A percentile compares a stretch with the other conserved stretches of the same genome.
phyloP scores from a whole-genome alignment of 75 land plant species.

The Ceratopteris richardii region DNA sequence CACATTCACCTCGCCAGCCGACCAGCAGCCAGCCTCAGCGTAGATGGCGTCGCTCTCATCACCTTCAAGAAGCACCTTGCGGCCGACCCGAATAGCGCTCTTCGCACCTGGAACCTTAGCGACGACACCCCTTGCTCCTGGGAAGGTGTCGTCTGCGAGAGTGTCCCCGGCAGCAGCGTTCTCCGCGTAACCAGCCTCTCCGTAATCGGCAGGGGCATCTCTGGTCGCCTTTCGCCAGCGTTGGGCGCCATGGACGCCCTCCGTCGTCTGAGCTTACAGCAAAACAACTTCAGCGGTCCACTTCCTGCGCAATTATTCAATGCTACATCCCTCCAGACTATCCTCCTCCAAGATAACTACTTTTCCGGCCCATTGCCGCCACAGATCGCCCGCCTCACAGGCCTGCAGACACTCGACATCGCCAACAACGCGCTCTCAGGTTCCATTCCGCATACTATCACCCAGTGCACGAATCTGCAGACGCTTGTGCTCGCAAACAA shows the following conservation, averaged over 20 bases:
- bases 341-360: conserved; percentile 54
- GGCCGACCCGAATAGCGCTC: conserved; percentile 38
- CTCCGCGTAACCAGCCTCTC: conserved; percentile 58
- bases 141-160: conserved; percentile 67
- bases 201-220: conserved; percentile 38
- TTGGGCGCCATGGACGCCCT: conserved; percentile 46
- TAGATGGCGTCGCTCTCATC: conserved; percentile 69
- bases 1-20: not conserved
- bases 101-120: conserved; percentile 50
- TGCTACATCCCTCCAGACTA: conserved; percentile 45
- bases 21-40: conserved; percentile 23
- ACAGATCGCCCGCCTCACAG: conserved; percentile 29
- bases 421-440: conserved; percentile 59
- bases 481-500: conserved; percentile 39
- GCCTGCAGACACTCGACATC: conserved; percentile 62
- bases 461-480: conserved; percentile 48
- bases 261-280: conserved; percentile 66
- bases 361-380: conserved; percentile 67
- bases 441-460: conserved; percentile 20
- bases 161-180: conserved; percentile 28
- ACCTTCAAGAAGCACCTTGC: conserved; percentile 60
- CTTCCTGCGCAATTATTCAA: conserved; percentile 55
- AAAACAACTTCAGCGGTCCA: conserved; percentile 50
- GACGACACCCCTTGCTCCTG: conserved; percentile 55
- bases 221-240: conserved; percentile 67